Percentiles rank a stretch among this genome's conserved stretches.
Evolutionary conservation across 148 eudicot species (phyloP).

Genomic region (Chenopodium formosanum): DNA sequence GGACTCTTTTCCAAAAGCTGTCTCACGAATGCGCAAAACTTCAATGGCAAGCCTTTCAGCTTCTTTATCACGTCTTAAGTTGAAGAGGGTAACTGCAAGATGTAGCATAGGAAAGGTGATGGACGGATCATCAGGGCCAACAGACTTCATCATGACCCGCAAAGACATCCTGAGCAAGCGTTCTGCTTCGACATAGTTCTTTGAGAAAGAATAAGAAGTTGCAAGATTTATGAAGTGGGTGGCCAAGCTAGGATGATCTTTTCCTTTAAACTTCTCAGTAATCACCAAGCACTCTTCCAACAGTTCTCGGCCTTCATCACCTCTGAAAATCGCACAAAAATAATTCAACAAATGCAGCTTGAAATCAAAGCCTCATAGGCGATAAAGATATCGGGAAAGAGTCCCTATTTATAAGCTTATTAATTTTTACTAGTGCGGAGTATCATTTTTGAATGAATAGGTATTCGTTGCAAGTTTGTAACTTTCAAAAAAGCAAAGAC

Average conservation of each 20-base stretch:
- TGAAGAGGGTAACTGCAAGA: constrained; percentile 73
- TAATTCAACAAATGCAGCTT: constrained; percentile 3
- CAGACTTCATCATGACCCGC: constrained; percentile 52
- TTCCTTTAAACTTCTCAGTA: constrained; percentile 63
- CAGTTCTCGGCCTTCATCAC: constrained; percentile 67
- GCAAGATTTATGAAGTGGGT: constrained; percentile 78
- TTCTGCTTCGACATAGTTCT: constrained; percentile 77
- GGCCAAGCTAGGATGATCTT: constrained; percentile 69
- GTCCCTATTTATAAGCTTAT: background rate
- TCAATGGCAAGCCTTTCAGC: constrained; percentile 72
- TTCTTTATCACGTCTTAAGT: constrained; percentile 61
- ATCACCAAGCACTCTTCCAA: constrained; percentile 73
- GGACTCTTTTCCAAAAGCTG: constrained; percentile 76
- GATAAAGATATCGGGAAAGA: background rate
- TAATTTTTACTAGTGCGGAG: too few species aligned
- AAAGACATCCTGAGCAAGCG: constrained; percentile 65
- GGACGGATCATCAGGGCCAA: constrained; percentile 68
- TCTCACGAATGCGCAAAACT: constrained; percentile 66
- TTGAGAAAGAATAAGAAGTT: constrained; percentile 68
- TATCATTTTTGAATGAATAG: too few species aligned
- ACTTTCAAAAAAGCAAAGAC: too few species aligned
- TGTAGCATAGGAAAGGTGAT: constrained; percentile 79
- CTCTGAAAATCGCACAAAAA: constrained; percentile 39
- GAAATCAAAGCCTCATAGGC: background rate
- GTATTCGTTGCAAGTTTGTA: too few species aligned